phyloP scores from a whole-genome alignment of 805 yeast species.

The Cyberlindnera euphorbiae region DNA sequence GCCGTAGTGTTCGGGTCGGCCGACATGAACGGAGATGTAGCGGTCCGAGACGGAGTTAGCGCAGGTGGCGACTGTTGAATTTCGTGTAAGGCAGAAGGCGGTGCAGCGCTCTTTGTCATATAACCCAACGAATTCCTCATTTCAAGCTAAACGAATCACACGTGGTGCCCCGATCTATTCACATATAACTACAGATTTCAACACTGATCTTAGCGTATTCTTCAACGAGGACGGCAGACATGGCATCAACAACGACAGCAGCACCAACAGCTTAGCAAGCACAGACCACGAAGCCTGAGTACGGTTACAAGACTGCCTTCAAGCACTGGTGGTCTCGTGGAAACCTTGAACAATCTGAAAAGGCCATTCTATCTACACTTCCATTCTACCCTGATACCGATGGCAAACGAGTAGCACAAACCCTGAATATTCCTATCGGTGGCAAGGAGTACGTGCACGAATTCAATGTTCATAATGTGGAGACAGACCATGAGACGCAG shows the following conservation, averaged over 20 bases:
- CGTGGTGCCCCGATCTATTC: no score
- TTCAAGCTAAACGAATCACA: no score
- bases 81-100: no score
- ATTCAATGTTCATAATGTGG: conserved; percentile 53
- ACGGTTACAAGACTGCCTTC: conserved; percentile 31
- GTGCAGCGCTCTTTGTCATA: no score
- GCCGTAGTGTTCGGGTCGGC: no score
- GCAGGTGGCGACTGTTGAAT: conserved; percentile 1
- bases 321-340: conserved; percentile 39
- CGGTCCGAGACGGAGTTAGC: not conserved
- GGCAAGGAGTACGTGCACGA: conserved; percentile 59
- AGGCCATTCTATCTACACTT: conserved; percentile 47
- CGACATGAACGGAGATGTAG: not conserved
- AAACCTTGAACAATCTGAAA: conserved; percentile 36
- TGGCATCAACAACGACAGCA: not conserved
- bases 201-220: no score
- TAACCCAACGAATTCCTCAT: no score
- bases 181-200: no score
- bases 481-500: conserved; percentile 9
- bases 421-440: conserved; percentile 54
- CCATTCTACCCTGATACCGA: conserved; percentile 57
- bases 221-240: no score
- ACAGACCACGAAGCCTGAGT: not conserved
- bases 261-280: not conserved
- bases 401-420: conserved; percentile 39